Conservation (phyloP, 768 basidiomycete species). For the Suillus subluteus region DNA sequence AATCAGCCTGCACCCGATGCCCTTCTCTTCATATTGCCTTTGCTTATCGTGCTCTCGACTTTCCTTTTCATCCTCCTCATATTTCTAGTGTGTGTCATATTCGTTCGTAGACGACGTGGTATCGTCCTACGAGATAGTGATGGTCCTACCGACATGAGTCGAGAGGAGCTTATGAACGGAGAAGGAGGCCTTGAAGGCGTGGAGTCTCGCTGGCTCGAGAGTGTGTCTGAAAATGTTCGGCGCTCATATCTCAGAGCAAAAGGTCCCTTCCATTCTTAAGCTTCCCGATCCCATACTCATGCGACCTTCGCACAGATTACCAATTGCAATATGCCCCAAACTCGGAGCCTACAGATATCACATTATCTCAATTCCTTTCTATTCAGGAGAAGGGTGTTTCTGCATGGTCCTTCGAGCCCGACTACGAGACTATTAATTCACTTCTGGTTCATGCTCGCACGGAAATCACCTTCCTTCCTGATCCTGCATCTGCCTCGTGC, state of each 20-base stretch:
- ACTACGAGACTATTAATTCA: conserved; percentile 93
- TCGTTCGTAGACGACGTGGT: conserved; percentile 76
- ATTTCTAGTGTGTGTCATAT: conserved; percentile 87
- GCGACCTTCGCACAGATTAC: conserved; percentile 54
- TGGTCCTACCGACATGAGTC: conserved; percentile 91
- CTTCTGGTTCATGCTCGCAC: conserved; percentile 94
- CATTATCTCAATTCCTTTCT: conserved; percentile 95
- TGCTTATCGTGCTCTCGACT: conserved; percentile 91
- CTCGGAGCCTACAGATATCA: conserved; percentile 97
- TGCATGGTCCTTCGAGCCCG: conserved; percentile 99
- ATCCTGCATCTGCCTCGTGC: conserved; percentile 90
- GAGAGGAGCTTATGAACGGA: conserved; percentile 86
- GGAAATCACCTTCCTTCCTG: conserved; percentile 97
- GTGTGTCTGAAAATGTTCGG: conserved; percentile 63
- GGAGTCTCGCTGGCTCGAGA: conserved; percentile 93
- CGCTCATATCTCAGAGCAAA: conserved; percentile 84
- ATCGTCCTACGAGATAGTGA: conserved; percentile 85
- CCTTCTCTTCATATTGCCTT: conserved; percentile 86
- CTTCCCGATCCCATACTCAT: conserved; percentile 14
- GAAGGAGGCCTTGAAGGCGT: conserved; percentile 94
- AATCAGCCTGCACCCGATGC: conserved; percentile 53
- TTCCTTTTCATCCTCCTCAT: conserved; percentile 91
- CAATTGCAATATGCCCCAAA: conserved; percentile 91
- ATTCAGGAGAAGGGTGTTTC: conserved; percentile 99
- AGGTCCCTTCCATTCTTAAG: conserved; percentile 52